These are phyloP conservation scores for Chaetomium strumarium DNA, from an alignment of 2,329 filamentous ascomycete genomes.

Conservation along the genomic window DNA sequence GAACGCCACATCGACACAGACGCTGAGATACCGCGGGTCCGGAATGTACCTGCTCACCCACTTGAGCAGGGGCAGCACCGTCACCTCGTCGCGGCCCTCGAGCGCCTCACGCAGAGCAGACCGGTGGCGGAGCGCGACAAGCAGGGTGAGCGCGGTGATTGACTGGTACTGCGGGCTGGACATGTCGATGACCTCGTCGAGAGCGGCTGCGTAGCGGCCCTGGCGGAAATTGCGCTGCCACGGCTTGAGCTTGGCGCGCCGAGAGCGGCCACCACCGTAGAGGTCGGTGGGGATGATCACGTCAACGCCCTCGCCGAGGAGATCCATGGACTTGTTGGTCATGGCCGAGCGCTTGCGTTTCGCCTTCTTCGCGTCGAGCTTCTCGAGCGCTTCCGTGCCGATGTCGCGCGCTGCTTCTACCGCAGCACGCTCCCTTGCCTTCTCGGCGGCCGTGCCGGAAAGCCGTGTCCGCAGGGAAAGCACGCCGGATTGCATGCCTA, in stretches of 20 bases:
- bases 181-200: constrained; percentile 69
- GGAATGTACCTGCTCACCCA: constrained; percentile 79
- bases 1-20: constrained; percentile 79
- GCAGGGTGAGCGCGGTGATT: constrained; percentile 64
- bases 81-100: constrained; percentile 71
- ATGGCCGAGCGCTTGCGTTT: constrained; percentile 57
- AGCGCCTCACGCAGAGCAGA: constrained; percentile 78
- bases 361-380: constrained; percentile 62
- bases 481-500: constrained; percentile 92
- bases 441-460: constrained; percentile 72
- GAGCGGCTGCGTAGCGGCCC: constrained; percentile 67
- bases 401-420: constrained; percentile 67
- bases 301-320: constrained; percentile 77
- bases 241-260: constrained; percentile 54
- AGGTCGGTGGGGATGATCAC: constrained; percentile 73
- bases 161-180: constrained; percentile 48
- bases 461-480: constrained; percentile 85
- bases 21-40: constrained; percentile 71
- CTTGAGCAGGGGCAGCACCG: constrained; percentile 72
- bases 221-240: constrained; percentile 83
- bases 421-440: constrained; percentile 72
- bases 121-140: constrained; percentile 81
- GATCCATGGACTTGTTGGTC: constrained; percentile 58
- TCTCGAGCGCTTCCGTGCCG: constrained; percentile 69
- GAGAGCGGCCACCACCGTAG: constrained; percentile 40